Evolutionary conservation across 495 filamentous ascomycete species (phyloP).

Genomic region (Chlorociboria aeruginascens): DNA sequence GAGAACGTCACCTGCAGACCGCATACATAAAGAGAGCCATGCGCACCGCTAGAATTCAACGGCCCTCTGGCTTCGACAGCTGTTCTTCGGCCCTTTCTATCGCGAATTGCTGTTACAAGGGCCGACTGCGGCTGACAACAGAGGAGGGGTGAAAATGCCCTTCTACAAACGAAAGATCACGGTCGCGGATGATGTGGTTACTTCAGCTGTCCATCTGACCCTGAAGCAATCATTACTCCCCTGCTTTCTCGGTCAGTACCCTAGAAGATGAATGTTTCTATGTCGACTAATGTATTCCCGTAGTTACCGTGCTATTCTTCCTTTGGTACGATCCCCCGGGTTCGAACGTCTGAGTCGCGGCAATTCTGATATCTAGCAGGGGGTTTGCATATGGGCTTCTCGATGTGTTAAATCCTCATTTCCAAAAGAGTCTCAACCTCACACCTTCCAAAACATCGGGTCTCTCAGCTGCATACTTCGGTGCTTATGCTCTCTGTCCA

Average conservation of each 20-base stretch:
- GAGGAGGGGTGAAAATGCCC: neutral
- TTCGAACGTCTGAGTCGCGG: neutral
- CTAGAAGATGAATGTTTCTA: neutral
- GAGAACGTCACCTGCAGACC: no score
- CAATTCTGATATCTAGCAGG: neutral
- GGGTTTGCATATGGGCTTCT: constrained; percentile 34
- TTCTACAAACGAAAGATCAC: constrained; percentile 11
- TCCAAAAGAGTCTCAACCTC: constrained; percentile 37
- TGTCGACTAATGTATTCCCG: neutral
- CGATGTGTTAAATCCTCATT: constrained; percentile 42
- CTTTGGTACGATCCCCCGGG: neutral
- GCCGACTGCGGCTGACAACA: no score
- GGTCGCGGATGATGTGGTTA: constrained; percentile 10
- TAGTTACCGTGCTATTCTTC: constrained; percentile 11
- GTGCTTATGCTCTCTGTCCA: constrained; percentile 42
- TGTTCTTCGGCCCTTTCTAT: no score
- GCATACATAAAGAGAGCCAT: no score
- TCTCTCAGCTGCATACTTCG: constrained; percentile 33
- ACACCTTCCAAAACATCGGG: constrained; percentile 30
- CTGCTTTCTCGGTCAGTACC: constrained; percentile 7
- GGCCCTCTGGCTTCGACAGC: no score
- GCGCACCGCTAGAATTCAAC: no score
- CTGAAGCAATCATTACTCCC: constrained; percentile 13
- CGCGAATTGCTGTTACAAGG: no score
- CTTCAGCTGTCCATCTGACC: constrained; percentile 13